phyloP scores from a whole-genome alignment of 306 rosid genomes.

The Prosopis cineraria region DNA sequence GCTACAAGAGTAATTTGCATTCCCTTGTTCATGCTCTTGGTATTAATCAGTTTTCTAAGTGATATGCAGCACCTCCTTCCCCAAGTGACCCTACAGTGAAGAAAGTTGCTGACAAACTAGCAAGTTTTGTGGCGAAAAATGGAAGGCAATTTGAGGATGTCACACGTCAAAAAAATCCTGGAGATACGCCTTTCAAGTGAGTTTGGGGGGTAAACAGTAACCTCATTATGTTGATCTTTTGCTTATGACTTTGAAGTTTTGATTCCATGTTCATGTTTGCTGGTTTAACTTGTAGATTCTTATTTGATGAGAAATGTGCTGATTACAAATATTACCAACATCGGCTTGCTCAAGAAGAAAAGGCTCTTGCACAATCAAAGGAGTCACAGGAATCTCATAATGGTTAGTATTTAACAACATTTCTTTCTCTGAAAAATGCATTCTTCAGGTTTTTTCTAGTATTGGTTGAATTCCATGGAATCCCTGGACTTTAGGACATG shows the following conservation, averaged over 20 bases:
- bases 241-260: conserved; percentile 18
- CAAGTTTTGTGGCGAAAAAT: conserved; percentile 99
- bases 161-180: conserved; percentile 94
- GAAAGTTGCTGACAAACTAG: conserved; percentile 98
- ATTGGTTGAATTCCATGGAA: not conserved
- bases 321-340: conserved; percentile 89
- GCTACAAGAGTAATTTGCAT: conserved; percentile 99
- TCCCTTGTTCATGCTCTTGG: conserved; percentile 97
- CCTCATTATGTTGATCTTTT: conserved; percentile 14
- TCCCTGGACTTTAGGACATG: not conserved
- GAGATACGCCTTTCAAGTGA: conserved; percentile 91
- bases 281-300: conserved; percentile 59
- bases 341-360: conserved; percentile 84
- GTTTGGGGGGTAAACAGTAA: conserved; percentile 26
- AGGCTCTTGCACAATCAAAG: conserved; percentile 48
- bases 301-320: conserved; percentile 71
- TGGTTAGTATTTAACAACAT: conserved; percentile 51
- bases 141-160: conserved; percentile 97
- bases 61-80: conserved; percentile 95
- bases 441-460: conserved; percentile 1
- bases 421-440: not conserved
- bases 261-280: not conserved
- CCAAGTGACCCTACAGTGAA: conserved; percentile 98
- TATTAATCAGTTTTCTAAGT: conserved; percentile 99
- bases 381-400: conserved; percentile 52